These are phyloP conservation scores for Penicillium atrosanguineum DNA, from an alignment of 495 filamentous ascomycete genomes.

Conservation along the genomic window DNA sequence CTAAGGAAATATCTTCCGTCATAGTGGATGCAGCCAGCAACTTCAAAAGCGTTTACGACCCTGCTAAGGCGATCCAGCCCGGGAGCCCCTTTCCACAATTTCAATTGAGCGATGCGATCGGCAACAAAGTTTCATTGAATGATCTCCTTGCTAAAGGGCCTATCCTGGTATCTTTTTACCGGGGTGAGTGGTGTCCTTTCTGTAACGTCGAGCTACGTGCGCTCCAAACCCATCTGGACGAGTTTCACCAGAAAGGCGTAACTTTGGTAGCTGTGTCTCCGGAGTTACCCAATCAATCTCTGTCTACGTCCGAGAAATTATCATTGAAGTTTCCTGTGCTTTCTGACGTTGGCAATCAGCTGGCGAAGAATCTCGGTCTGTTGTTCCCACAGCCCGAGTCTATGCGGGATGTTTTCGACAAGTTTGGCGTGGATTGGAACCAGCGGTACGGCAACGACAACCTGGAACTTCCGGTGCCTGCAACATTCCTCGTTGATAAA, in stretches of 20 bases:
- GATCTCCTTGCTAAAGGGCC: slow-evolving; percentile 32
- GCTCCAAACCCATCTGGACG: slow-evolving; percentile 27
- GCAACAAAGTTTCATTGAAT: slow-evolving; percentile 23
- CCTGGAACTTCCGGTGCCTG: slow-evolving; percentile 32
- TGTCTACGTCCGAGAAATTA: slow-evolving; percentile 31
- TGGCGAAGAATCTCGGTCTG: slow-evolving; percentile 34
- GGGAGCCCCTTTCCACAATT: slow-evolving; percentile 31
- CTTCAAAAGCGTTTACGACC: slow-evolving; percentile 14
- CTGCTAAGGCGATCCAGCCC: slow-evolving; percentile 23
- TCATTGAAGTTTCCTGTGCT: slow-evolving; percentile 37
- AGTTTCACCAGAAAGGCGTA: slow-evolving; percentile 33
- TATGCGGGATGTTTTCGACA: slow-evolving; percentile 22
- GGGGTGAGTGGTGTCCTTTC: slow-evolving; percentile 45
- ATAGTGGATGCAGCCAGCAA: neutral
- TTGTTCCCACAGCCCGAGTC: slow-evolving; percentile 24
- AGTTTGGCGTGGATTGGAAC: slow-evolving; percentile 17
- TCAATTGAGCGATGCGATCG: slow-evolving; percentile 25
- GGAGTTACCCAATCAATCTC: slow-evolving; percentile 31
- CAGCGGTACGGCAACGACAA: slow-evolving; percentile 28
- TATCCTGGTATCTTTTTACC: slow-evolving; percentile 43
- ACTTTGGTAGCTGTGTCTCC: slow-evolving; percentile 40
- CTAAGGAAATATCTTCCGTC: neutral
- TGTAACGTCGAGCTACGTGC: slow-evolving; percentile 34
- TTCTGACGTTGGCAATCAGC: slow-evolving; percentile 34
- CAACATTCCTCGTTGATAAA: slow-evolving; percentile 31